Percentiles rank a stretch among this genome's conserved stretches.
phyloP scores from a whole-genome alignment of 306 rosid genomes.

The Begonia loranthoides region DNA sequence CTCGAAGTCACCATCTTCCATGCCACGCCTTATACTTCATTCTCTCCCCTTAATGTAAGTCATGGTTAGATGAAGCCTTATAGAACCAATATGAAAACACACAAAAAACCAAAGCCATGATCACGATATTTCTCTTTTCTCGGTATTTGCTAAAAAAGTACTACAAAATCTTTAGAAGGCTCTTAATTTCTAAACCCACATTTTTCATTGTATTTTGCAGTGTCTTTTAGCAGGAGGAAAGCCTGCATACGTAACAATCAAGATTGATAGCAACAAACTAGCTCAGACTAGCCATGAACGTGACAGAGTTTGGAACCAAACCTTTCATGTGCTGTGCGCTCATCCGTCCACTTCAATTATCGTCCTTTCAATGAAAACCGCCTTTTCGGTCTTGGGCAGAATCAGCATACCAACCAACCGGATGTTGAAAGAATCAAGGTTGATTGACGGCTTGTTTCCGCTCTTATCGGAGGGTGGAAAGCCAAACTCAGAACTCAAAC shows the following conservation, averaged over 20 bases:
- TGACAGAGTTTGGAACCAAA: constrained; percentile 81
- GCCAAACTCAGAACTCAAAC: constrained; percentile 40
- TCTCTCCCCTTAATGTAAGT: constrained; percentile 67
- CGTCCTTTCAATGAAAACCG: constrained; percentile 52
- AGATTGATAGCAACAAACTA: constrained; percentile 39
- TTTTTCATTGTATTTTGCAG: constrained; percentile 16
- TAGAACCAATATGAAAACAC: too few species aligned
- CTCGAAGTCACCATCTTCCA: constrained; percentile 82
- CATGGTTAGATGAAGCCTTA: too few species aligned
- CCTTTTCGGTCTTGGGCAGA: constrained; percentile 54
- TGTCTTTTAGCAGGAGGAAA: constrained; percentile 49
- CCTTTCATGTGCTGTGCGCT: constrained; percentile 73
- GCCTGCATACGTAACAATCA: constrained; percentile 59
- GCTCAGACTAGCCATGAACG: constrained; percentile 47
- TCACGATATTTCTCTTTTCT: too few species aligned
- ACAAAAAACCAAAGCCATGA: too few species aligned
- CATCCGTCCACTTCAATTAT: constrained; percentile 43
- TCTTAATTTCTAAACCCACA: too few species aligned
- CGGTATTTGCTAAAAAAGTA: too few species aligned
- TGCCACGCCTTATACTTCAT: constrained; percentile 55
- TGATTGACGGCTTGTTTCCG: constrained; percentile 57
- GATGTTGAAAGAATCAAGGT: constrained; percentile 40
- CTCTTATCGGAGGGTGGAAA: constrained; percentile 65
- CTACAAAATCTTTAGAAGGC: too few species aligned
- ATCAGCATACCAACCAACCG: constrained; percentile 43